A percentile compares a stretch with the other conserved stretches of the same genome.
Evolutionary conservation across 1,284 basidiomycete species (phyloP).

Genomic region (Leccinum olivaceoglutinosum): DNA sequence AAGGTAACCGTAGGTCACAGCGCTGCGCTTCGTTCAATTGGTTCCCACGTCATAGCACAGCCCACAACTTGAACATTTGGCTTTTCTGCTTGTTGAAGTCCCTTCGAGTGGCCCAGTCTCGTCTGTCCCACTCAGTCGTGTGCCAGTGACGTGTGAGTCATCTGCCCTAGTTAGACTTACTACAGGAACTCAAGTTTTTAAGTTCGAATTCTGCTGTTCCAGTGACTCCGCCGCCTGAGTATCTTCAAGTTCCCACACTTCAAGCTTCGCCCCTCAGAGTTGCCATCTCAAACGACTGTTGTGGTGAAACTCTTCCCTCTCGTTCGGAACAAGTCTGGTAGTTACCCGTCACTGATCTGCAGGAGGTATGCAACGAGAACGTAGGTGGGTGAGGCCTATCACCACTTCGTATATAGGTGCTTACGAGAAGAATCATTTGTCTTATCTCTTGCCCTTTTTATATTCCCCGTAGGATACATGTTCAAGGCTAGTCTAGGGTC

Average conservation of each 20-base stretch:
- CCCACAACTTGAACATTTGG: too few relatives aligned
- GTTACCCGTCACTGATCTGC: too few relatives aligned
- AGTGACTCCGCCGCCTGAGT: not conserved
- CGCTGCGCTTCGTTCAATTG: too few relatives aligned
- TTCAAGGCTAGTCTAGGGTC: not conserved
- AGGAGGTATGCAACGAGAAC: not conserved
- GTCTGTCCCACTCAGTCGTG: not conserved
- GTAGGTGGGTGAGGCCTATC: not conserved
- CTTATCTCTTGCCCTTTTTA: not conserved
- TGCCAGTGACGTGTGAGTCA: not conserved
- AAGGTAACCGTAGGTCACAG: too few relatives aligned
- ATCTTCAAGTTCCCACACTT: not conserved
- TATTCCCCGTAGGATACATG: not conserved
- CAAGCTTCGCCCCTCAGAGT: not conserved
- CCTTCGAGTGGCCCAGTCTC: too few relatives aligned
- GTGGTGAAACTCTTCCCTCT: not conserved
- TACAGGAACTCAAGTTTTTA: not conserved
- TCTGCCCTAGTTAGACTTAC: not conserved
- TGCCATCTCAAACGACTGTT: not conserved
- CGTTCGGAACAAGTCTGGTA: too few relatives aligned
- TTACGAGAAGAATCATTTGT: not conserved
- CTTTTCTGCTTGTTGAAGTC: too few relatives aligned
- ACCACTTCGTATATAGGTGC: not conserved
- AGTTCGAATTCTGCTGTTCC: not conserved
- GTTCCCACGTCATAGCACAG: too few relatives aligned